phyloP scores from a whole-genome alignment of 2,329 filamentous ascomycete species.

The Simplicillium aogashimaense region DNA sequence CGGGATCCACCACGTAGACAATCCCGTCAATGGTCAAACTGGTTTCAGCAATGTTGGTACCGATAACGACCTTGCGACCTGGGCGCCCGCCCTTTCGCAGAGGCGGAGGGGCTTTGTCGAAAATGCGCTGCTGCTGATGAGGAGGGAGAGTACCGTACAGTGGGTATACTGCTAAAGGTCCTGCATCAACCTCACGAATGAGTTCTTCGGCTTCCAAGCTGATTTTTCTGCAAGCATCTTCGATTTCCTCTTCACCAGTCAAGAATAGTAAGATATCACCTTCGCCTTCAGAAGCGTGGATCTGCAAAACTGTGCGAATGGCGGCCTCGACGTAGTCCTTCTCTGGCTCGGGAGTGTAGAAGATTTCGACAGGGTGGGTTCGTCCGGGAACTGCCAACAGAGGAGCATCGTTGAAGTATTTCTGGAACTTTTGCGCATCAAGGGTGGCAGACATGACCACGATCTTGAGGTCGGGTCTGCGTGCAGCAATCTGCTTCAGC shows the following conservation, averaged over 20 bases:
- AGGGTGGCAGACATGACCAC: slow-evolving; percentile 98
- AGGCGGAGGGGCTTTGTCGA: slow-evolving; percentile 74
- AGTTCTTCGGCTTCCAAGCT: slow-evolving; percentile 84
- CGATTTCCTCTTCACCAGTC: slow-evolving; percentile 97
- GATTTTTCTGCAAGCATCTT: slow-evolving; percentile 91
- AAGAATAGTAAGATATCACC: slow-evolving; percentile 92
- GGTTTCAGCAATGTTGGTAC: slow-evolving; percentile 97
- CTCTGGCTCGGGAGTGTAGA: slow-evolving; percentile 94
- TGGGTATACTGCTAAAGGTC: slow-evolving; percentile 82
- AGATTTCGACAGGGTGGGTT: slow-evolving; percentile 95
- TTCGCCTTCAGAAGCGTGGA: slow-evolving; percentile 85
- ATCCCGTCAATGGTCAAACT: slow-evolving; percentile 97
- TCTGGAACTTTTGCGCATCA: slow-evolving; percentile 95
- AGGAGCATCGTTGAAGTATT: slow-evolving; percentile 91
- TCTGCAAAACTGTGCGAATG: slow-evolving; percentile 88
- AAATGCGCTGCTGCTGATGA: slow-evolving; percentile 88
- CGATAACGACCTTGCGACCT: slow-evolving; percentile 88
- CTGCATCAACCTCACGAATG: slow-evolving; percentile 80
- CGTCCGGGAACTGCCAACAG: slow-evolving; percentile 88
- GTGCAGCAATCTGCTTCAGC: slow-evolving; percentile 76
- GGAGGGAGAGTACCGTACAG: slow-evolving; percentile 91
- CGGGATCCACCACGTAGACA: slow-evolving; percentile 97
- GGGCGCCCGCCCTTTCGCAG: slow-evolving; percentile 67
- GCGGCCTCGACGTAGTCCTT: slow-evolving; percentile 95
- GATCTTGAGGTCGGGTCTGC: slow-evolving; percentile 86